Evolutionary conservation across 2,329 filamentous ascomycete species (phyloP).

Genomic region (Botryotinia calthae): DNA sequence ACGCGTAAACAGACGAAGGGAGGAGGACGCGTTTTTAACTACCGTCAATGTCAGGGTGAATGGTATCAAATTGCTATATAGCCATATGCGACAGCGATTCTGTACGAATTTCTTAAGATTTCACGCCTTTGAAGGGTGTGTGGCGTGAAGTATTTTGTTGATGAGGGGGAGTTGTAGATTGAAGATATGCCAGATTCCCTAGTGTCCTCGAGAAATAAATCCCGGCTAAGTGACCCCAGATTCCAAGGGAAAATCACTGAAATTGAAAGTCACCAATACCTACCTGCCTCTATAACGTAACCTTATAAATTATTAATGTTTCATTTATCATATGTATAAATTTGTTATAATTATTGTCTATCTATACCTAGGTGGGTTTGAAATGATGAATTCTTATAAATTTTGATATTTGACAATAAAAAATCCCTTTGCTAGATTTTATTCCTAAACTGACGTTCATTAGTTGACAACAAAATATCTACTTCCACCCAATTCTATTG

Average conservation of each 20-base stretch:
- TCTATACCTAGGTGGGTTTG: background rate
- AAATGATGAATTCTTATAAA: background rate
- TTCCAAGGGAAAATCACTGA: background rate
- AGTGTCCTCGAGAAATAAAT: background rate
- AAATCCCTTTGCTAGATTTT: background rate
- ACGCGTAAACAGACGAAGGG: conserved; percentile 8
- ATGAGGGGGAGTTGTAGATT: background rate
- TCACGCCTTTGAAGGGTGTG: background rate
- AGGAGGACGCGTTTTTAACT: background rate
- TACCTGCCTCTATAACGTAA: background rate
- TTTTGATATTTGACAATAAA: background rate
- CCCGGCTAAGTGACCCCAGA: background rate
- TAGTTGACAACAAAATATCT: background rate
- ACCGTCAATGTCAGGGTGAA: background rate
- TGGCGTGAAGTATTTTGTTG: background rate
- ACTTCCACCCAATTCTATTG: background rate
- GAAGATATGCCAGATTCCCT: background rate
- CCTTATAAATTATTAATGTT: background rate
- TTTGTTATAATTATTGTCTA: background rate
- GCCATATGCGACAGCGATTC: background rate
- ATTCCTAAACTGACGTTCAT: background rate
- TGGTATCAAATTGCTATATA: background rate
- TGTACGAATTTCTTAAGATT: background rate
- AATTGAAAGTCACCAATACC: background rate
- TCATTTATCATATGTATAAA: background rate